Base-by-base conservation (phyloP, 2,329 filamentous ascomycete genomes). In the Arthrobotrys conoides region DNA sequence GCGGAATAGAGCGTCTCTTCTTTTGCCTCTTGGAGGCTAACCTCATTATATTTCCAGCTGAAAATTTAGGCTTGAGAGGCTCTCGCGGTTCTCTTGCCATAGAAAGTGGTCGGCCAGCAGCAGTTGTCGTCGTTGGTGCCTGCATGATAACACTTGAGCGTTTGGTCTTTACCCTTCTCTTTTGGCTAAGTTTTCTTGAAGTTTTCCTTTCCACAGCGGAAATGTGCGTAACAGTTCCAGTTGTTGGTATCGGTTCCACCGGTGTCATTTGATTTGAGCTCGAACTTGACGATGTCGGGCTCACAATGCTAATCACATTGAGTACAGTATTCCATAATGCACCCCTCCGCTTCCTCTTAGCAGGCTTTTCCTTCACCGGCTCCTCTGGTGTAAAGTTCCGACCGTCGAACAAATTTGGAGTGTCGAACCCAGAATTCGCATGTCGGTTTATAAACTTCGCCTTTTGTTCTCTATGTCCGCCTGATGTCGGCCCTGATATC, bases 341-440 rank as follows among this genome's bases (percentile, higher is more conserved):
- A 18, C 67, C 73, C 30, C 68, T 77, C 30, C 73, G 27, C n/a
- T 71, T 77, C 27, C 67, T 77, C 36, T 77, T 77, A 8, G 49
- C n/a, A 16, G 67, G 67, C n/a, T 71, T 59, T 22, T 77, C 73
- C 24, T 67, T 71, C 24, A 38, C 24, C 18, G 73, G 49, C 27
- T 61, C 51, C 14, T 41, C 59, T 18, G 49, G 51, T 30, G 61
- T 61, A 41, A 71, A 77, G 38, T 77, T 67, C 8, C 73, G 59
- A 46, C 67, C 68, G 41, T 77, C 73, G 36, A 77, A 76, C n/a
- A 76, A 16, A 71, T 71, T 77, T 9, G 73, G 73, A n/a, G 73
- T 63, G 33, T 71, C 73, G 33, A 67, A 77, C 18, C 73, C 73
- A 64, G 67, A 61, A 24, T 77, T 77, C 5, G 73, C 73, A 68